Evolutionary conservation across 345 rosid genomes (phyloP).

Genomic region (Abelmoschus esculentus): DNA sequence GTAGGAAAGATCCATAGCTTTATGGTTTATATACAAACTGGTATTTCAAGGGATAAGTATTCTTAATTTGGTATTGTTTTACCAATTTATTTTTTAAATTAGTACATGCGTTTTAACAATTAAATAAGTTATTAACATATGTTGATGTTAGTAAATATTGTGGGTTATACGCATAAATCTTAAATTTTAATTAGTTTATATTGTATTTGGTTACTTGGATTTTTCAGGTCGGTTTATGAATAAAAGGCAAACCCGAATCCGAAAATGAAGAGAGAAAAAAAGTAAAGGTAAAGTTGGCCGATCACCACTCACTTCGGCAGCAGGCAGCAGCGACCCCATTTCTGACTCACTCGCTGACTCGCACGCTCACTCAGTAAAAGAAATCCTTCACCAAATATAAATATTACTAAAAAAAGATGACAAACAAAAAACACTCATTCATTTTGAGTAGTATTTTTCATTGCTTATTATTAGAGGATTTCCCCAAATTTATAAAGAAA

Average conservation of each 20-base stretch:
- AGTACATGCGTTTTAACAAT: no score
- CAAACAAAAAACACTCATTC: background rate
- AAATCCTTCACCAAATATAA: background rate
- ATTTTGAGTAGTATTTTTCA: background rate
- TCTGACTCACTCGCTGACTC: background rate
- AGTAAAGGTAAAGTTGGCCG: background rate
- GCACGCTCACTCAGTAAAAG: background rate
- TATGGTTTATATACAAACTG: no score
- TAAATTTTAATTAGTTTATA: no score
- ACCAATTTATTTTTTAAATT: no score
- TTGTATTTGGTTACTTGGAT: no score
- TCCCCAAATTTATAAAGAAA: background rate
- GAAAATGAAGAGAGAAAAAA: background rate
- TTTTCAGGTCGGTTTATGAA: background rate
- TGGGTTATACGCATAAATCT: no score
- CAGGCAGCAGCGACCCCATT: background rate
- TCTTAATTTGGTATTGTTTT: no score
- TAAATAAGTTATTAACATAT: no score
- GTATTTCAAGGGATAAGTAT: no score
- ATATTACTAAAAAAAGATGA: background rate
- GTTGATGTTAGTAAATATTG: no score
- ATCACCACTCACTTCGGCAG: background rate
- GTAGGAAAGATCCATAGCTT: no score
- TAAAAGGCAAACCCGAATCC: background rate
- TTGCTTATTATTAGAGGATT: background rate